These are phyloP conservation scores for Mariannaea elegans DNA, from an alignment of 2,329 filamentous ascomycete species.

Conservation along the genomic window DNA sequence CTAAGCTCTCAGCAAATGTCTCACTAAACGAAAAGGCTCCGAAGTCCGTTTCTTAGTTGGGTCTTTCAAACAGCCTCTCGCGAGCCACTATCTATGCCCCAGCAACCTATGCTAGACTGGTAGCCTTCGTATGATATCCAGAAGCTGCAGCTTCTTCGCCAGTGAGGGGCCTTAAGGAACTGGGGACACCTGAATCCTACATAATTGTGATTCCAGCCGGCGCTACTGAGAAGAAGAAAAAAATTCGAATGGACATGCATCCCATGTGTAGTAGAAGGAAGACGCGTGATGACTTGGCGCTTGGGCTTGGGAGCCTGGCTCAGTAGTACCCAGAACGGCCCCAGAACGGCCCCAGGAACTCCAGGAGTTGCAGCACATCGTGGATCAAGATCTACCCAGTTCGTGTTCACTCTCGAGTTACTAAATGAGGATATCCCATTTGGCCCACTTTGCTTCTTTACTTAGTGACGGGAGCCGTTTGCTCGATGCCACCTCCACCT, in stretches of 20 bases:
- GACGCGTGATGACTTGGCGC: conserved; percentile 30
- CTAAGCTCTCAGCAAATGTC: no score
- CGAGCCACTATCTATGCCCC: no score
- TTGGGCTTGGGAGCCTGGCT: conserved; percentile 14
- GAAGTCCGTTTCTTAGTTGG: no score
- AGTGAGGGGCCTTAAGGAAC: conserved; percentile 2
- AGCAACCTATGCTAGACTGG: no score
- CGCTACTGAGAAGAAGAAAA: not conserved
- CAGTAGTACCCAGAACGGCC: not conserved
- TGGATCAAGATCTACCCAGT: conserved; percentile 11
- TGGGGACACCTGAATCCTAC: conserved; percentile 14
- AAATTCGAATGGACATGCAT: no score
- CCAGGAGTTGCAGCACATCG: not conserved
- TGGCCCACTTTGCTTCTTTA: conserved; percentile 25
- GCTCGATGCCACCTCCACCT: conserved; percentile 13
- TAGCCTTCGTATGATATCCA: no score
- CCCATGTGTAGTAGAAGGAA: not conserved
- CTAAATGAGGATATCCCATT: conserved; percentile 16
- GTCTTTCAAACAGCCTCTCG: no score
- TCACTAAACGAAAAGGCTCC: not conserved
- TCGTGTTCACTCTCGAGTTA: conserved; percentile 28
- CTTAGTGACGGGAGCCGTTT: conserved; percentile 13
- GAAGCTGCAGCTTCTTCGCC: no score
- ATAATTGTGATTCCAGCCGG: conserved; percentile 13
- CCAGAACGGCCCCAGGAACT: not conserved